Evolutionary conservation across 768 basidiomycete species (phyloP), one percentile per base, ranked within the genome.

Genomic region (Pholiota microspora): DNA sequence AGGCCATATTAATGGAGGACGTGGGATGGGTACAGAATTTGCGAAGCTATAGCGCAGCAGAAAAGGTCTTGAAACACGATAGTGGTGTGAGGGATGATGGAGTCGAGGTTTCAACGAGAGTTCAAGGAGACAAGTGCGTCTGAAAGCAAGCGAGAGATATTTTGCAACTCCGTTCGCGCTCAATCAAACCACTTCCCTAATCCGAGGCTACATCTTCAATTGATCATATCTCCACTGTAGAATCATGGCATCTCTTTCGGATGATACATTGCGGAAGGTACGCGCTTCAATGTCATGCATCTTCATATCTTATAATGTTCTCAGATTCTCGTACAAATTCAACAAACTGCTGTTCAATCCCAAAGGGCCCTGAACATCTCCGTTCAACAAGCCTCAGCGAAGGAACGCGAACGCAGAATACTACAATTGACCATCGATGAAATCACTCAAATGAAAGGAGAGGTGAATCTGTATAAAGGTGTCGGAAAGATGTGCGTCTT

Each of bases 271-370:
- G 36, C 78, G 86, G 65, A 93, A 88, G 79, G 92, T 90, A 54
- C 25, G 42, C 13, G 16, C 9, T n/a, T n/a, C 40, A 12, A 35
- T 25, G 32, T n/a, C 16, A 16, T 12, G 40, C 16, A 48, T 29
- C 16, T 18, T 27, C 24, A 35, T 18, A 9, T 28, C 15, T 10
- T n/a, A 24, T 24, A 51, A 29, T n/a, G 23, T 28, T 42, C 36
- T 27, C 71, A 97, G 94, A 95, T 97, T 67, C 73, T 97, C 52
- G 74, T 89, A 38, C 94, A 96, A 76, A 95, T 97, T 54, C 94
- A 97, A 72, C 84, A 89, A 70, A 94, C 92, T 13, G 92, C 92
- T 12, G 74, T 94, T 18, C 84, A 88, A 65, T 93, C 94, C 4
- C 91, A 94, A 65, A 80, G 88, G 47, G 83, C 88, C 13, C 80